Evolutionary conservation across 225 moss, liverwort and hornwort genomes (phyloP).

Genomic region (Pleurozium schreberi): DNA sequence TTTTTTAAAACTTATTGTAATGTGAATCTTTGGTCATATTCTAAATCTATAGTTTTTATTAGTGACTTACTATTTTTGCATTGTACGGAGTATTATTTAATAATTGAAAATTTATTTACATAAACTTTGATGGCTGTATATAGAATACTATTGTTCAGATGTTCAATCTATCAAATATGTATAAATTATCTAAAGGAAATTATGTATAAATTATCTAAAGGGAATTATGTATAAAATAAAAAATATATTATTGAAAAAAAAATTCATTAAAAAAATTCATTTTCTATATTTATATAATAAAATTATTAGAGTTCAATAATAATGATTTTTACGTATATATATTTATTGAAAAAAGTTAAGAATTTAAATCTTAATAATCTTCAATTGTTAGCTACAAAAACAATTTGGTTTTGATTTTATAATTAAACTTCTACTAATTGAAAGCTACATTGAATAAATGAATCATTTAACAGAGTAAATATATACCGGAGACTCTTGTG

Average conservation of each 20-base stretch:
- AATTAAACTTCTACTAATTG: not conserved
- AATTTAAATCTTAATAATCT: not conserved
- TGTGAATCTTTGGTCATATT: not conserved
- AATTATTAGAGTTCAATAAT: not conserved
- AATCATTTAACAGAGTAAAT: no score
- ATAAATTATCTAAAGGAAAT: not conserved
- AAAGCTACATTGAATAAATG: not conserved
- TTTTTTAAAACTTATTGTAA: not conserved
- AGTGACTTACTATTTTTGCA: not conserved
- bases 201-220: not conserved
- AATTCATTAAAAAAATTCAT: not conserved
- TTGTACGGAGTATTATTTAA: not conserved
- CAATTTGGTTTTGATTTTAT: not conserved
- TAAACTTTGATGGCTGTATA: not conserved
- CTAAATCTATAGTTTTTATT: not conserved
- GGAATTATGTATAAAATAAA: accelerated
- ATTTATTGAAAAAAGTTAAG: no score
- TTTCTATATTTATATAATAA: not conserved
- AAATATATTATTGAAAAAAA: no score
- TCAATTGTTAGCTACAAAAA: not conserved
- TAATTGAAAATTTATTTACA: not conserved
- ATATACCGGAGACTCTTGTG: not conserved
- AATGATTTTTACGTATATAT: not conserved
- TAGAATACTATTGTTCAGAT: not conserved
- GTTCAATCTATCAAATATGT: not conserved